Evolutionary conservation across 768 basidiomycete species (phyloP), one percentile per base, ranked within the genome.

Genomic region (Suillus hirtellus): DNA sequence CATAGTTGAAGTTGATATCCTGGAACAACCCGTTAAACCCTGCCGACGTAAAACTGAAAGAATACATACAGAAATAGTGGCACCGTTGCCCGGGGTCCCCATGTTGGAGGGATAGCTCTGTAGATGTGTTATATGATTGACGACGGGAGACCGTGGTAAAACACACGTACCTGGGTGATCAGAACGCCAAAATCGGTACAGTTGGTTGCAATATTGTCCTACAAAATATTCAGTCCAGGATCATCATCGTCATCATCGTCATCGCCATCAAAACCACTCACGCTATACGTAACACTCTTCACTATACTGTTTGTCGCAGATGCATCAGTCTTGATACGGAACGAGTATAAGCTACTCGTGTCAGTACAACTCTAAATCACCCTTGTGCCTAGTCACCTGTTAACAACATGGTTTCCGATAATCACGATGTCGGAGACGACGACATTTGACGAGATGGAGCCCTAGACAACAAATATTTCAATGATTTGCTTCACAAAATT

Each of bases 241-340:
- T 55, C 34, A 38, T 1, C 4, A 6, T 37, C n/a, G 3, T 50
- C 24, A 24, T 24, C 24, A 24, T 24, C 24, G 24, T 24, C 24
- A 24, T 24, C 24, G 24, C 24, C 27, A 24, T 47, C 46, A 7
- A 35, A 53, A 24, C 15, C 4, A 66, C 78, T 53, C 68, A 83
- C 83, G 2, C 75, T 77, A 70, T 83, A 87, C 4, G 80, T 82
- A 60, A 87, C 73, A 64, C 81, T 80, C 3, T 77, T 68, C 5
- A 89, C 85, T 11, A 70, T 76, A 59, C 82, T 81, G 49, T 76
- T 77, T 7, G 78, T 80, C 6, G 87, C 80, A 53, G 64, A 58
- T 19, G 77, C 69, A 5, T 82, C 66, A 7, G 82, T 86, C 75
- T 89, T 90, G 75, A 90, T 89, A 53, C 87, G 84, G 52, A 89